Evolutionary conservation across 2,329 filamentous ascomycete genomes (phyloP).

Genomic region (Venturia carpophila): DNA sequence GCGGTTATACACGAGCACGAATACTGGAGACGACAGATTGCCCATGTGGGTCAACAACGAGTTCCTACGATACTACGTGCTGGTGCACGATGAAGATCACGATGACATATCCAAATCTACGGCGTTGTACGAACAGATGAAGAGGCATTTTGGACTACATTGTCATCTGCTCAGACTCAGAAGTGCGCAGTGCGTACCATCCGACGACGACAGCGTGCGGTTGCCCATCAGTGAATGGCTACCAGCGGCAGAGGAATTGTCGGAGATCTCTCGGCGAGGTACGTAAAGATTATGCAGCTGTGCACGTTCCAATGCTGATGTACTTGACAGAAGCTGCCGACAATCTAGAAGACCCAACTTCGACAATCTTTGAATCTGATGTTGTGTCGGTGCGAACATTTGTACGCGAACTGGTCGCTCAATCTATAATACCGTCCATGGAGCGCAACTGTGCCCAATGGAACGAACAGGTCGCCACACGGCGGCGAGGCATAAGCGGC

Average conservation of each 20-base stretch:
- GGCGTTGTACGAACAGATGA: slow-evolving; percentile 95
- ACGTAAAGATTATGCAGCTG: slow-evolving; percentile 21
- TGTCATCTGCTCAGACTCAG: slow-evolving; percentile 84
- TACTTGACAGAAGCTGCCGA: slow-evolving; percentile 50
- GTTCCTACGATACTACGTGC: slow-evolving; percentile 89
- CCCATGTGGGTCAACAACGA: slow-evolving; percentile 86
- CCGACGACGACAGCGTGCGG: slow-evolving; percentile 82
- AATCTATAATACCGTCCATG: slow-evolving; percentile 94
- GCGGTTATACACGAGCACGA: slow-evolving; percentile 77
- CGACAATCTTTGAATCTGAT: slow-evolving; percentile 87
- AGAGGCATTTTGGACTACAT: slow-evolving; percentile 91
- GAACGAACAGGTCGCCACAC: slow-evolving; percentile 95
- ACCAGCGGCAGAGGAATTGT: slow-evolving; percentile 75
- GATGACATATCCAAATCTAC: slow-evolving; percentile 90
- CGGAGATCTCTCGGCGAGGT: slow-evolving; percentile 60
- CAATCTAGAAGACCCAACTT: slow-evolving; percentile 61
- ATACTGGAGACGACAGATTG: slow-evolving; percentile 61
- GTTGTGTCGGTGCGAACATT: slow-evolving; percentile 80
- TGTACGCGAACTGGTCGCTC: slow-evolving; percentile 87
- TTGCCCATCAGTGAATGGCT: slow-evolving; percentile 83
- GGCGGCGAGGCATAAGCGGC: slow-evolving; percentile 78
- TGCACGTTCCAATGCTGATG: slow-evolving; percentile 1
- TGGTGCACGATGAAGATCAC: slow-evolving; percentile 92
- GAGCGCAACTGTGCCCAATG: slow-evolving; percentile 82
- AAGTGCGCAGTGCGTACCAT: slow-evolving; percentile 75